A percentile compares a stretch with the other conserved stretches of the same genome.
Evolutionary conservation across 179 eudicot species (phyloP).

Genomic region (Sideroxylon spinosum): DNA sequence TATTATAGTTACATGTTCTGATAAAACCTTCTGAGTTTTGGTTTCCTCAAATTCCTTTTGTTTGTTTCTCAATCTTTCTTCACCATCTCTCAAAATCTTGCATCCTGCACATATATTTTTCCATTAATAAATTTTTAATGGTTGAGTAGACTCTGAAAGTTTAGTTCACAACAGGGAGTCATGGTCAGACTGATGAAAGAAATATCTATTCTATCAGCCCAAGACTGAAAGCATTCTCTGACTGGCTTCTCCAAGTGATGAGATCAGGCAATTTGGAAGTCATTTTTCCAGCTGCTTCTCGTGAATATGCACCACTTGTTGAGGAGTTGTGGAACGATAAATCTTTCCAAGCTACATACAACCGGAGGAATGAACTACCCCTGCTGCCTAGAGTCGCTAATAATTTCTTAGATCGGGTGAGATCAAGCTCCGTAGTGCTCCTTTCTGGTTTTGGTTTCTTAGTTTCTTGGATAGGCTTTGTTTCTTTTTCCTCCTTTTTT

Average conservation of each 20-base stretch:
- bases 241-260: constrained; percentile 76
- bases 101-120: neutral
- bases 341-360: constrained; percentile 72
- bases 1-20: neutral
- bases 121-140: neutral
- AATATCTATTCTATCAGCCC: constrained; percentile 50
- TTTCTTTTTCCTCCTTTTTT: neutral
- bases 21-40: neutral
- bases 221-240: constrained; percentile 69
- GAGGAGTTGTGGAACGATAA: constrained; percentile 70
- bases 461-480: neutral
- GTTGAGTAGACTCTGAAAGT: constrained; percentile 3
- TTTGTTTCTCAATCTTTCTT: too few species aligned
- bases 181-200: constrained; percentile 23
- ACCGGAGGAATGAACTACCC: constrained; percentile 57
- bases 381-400: constrained; percentile 52
- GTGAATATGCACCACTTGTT: constrained; percentile 79
- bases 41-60: neutral
- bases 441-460: constrained; percentile 14
- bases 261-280: constrained; percentile 65
- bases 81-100: neutral
- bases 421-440: constrained; percentile 13
- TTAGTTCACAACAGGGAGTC: constrained; percentile 20
- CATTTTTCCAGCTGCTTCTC: constrained; percentile 74
- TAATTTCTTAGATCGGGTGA: constrained; percentile 70